Evolutionary conservation across 768 basidiomycete genomes (phyloP).

Genomic region (Kwoniella sp.): DNA sequence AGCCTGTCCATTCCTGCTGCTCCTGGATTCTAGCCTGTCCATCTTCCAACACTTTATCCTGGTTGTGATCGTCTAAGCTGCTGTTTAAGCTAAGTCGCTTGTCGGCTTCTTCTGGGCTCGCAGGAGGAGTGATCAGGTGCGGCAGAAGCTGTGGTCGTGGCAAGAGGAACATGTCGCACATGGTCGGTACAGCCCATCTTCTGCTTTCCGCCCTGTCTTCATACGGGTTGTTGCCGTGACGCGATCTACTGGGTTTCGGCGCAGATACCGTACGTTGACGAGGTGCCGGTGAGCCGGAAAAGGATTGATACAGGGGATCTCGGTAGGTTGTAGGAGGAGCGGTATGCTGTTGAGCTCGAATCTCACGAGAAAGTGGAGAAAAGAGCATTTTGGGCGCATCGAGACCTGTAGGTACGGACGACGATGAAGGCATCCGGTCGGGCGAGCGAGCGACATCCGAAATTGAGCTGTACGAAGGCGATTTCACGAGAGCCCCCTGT

Average conservation of each 20-base stretch:
- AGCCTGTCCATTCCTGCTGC: conserved; percentile 43
- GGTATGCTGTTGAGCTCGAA: conserved; percentile 19
- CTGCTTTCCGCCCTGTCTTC: conserved; percentile 21
- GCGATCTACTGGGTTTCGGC: conserved; percentile 13
- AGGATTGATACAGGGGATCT: conserved; percentile 6
- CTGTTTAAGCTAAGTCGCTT: conserved; percentile 14
- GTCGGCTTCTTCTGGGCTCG: conserved; percentile 21
- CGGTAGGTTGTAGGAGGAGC: conserved; percentile 10
- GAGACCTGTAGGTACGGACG: conserved; percentile 49
- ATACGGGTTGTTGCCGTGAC: conserved; percentile 7
- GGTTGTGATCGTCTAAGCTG: conserved; percentile 2
- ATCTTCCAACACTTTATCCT: conserved; percentile 26
- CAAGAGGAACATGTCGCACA: conserved; percentile 44
- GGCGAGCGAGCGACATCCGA: conserved; percentile 8
- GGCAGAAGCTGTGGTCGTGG: conserved; percentile 42
- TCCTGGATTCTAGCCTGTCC: conserved; percentile 30
- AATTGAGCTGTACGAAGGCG: conserved; percentile 34
- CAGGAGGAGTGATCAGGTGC: conserved; percentile 46
- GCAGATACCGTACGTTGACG: conserved; percentile 26
- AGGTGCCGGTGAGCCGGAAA: not conserved
- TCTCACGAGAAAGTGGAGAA: conserved; percentile 41
- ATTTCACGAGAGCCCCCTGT: conserved; percentile 13
- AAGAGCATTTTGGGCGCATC: conserved; percentile 43
- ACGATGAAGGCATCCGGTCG: conserved; percentile 32
- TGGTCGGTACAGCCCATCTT: conserved; percentile 39